A percentile compares a stretch with the other conserved stretches of the same genome.
These are phyloP conservation scores for Bimuria novae-zelandiae DNA, from an alignment of 2,329 filamentous ascomycete genomes.

Conservation along the genomic window DNA sequence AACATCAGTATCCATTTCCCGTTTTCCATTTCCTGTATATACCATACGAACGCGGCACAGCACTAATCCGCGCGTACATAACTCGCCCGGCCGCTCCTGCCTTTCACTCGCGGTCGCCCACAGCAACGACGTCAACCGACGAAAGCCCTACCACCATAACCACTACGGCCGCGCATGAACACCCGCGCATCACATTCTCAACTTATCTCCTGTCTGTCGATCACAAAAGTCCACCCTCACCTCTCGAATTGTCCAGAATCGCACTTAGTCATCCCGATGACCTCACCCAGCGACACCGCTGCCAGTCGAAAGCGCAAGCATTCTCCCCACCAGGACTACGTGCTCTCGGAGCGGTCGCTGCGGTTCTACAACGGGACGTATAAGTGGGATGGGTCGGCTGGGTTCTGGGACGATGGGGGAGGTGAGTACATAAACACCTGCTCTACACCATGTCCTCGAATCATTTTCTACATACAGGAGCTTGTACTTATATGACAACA, in stretches of 20 bases:
- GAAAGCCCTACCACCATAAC: too few species aligned
- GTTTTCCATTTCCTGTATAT: neutral
- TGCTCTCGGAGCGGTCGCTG: conserved; percentile 27
- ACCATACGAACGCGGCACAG: neutral
- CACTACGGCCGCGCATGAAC: too few species aligned
- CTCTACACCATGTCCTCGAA: too few species aligned
- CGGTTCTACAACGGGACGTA: conserved; percentile 40
- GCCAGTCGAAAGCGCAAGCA: neutral
- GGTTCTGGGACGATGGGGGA: conserved; percentile 33
- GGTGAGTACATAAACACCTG: too few species aligned
- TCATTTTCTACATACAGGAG: too few species aligned
- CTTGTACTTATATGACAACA: neutral
- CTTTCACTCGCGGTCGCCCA: neutral
- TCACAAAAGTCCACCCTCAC: too few species aligned
- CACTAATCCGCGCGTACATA: neutral
- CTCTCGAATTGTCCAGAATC: too few species aligned
- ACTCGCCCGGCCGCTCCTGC: conserved; percentile 1
- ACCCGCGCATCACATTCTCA: too few species aligned
- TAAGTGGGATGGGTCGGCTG: conserved; percentile 23
- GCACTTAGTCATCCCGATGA: too few species aligned
- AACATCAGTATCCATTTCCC: neutral
- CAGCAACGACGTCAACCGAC: neutral
- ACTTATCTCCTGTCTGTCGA: too few species aligned
- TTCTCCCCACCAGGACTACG: neutral
- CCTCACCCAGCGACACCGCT: neutral